Conservation (phyloP, 495 filamentous ascomycete genomes). For the Aspergillus sclerotioniger region DNA sequence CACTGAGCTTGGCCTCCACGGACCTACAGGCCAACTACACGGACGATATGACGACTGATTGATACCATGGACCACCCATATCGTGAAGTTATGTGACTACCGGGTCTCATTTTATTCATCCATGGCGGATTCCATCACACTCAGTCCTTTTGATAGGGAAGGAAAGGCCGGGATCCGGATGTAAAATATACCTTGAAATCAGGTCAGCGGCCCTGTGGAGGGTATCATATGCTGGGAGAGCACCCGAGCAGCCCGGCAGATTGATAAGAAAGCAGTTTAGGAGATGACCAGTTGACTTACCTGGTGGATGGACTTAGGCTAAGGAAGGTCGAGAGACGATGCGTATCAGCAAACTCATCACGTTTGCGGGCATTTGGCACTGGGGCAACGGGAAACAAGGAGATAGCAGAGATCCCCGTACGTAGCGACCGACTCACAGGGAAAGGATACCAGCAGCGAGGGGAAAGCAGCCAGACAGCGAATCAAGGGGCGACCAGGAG, state of each 20-base stretch:
- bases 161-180: slow-evolving; percentile 16
- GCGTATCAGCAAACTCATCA: slow-evolving; percentile 3
- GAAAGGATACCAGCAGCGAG: background rate
- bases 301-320: background rate
- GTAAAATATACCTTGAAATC: slow-evolving; percentile 2
- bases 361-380: background rate
- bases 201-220: slow-evolving; percentile 8
- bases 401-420: background rate
- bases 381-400: background rate
- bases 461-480: background rate
- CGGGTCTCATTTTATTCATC: slow-evolving; percentile 16
- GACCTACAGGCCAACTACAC: slow-evolving; percentile 4
- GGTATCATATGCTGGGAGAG: background rate
- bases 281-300: slow-evolving; percentile 1
- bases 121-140: slow-evolving; percentile 25
- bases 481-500: background rate
- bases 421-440: background rate
- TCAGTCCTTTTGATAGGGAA: slow-evolving; percentile 13
- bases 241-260: background rate
- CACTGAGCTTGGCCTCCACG: background rate
- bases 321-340: background rate
- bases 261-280: background rate
- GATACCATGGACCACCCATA: slow-evolving; percentile 8
- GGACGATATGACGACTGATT: background rate
- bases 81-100: slow-evolving; percentile 11